Percentiles rank a stretch among this genome's conserved stretches.
Evolutionary conservation across 495 filamentous ascomycete species (phyloP).

Genomic region (Viridothelium virens): DNA sequence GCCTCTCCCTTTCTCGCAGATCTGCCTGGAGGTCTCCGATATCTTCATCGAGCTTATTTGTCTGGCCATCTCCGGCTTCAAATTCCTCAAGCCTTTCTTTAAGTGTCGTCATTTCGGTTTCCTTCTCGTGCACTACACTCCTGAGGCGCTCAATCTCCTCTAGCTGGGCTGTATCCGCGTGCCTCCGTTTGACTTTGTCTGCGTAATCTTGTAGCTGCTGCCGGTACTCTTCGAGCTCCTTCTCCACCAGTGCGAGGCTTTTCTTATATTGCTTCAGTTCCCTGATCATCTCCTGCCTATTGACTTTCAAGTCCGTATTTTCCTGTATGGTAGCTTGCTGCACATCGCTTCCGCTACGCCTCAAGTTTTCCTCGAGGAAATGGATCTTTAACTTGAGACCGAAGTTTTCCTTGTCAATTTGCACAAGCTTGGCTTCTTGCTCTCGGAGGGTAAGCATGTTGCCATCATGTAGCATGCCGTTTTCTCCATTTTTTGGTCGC

Average conservation of each 20-base stretch:
- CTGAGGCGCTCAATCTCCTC: slow-evolving; percentile 54
- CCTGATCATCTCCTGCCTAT: slow-evolving; percentile 74
- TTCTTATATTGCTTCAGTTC: slow-evolving; percentile 82
- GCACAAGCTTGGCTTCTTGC: slow-evolving; percentile 87
- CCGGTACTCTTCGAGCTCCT: slow-evolving; percentile 68
- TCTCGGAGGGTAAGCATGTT: slow-evolving; percentile 85
- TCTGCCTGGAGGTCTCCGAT: slow-evolving; percentile 60
- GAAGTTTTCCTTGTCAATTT: slow-evolving; percentile 89
- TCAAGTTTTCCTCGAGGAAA: slow-evolving; percentile 68
- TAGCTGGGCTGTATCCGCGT: slow-evolving; percentile 53
- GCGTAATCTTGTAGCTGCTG: slow-evolving; percentile 69
- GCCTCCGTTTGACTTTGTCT: slow-evolving; percentile 67
- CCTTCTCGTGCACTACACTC: slow-evolving; percentile 38
- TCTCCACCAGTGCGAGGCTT: slow-evolving; percentile 66
- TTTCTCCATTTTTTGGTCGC: slow-evolving; percentile 53
- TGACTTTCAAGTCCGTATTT: slow-evolving; percentile 91
- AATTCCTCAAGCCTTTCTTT: slow-evolving; percentile 27
- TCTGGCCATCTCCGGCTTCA: slow-evolving; percentile 40
- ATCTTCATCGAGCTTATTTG: slow-evolving; percentile 59
- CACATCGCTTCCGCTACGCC: slow-evolving; percentile 77
- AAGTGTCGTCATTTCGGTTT: slow-evolving; percentile 29
- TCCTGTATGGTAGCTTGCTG: slow-evolving; percentile 81
- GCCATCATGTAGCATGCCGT: slow-evolving; percentile 64
- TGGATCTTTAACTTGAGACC: slow-evolving; percentile 73
- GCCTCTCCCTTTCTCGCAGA: slow-evolving; percentile 56